A percentile compares a stretch with the other conserved stretches of the same genome.
These are phyloP conservation scores for Cercospora nicotianae DNA, from an alignment of 2,329 filamentous ascomycete genomes.

Conservation along the genomic window DNA sequence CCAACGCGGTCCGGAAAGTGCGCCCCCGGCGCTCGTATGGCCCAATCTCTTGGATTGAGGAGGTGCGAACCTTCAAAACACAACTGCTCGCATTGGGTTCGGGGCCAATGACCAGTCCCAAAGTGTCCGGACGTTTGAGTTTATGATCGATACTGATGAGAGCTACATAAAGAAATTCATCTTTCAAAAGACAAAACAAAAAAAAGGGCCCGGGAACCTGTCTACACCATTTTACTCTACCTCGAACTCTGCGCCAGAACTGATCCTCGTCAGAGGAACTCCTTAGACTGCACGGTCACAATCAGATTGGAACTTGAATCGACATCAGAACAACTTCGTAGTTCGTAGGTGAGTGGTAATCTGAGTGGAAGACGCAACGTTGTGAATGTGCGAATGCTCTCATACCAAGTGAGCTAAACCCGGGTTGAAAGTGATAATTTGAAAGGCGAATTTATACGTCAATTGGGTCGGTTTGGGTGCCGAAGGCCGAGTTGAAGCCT, in stretches of 20 bases:
- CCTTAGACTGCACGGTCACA: not conserved
- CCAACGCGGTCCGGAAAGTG: no score
- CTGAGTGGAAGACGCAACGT: not conserved
- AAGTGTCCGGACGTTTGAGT: no score
- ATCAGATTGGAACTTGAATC: not conserved
- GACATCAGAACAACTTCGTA: not conserved
- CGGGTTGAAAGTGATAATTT: not conserved
- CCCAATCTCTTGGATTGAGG: no score
- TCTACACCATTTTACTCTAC: not conserved
- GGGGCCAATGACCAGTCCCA: no score
- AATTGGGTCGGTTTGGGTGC: not conserved
- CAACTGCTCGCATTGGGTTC: no score
- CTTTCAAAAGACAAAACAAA: not conserved
- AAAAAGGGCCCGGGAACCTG: not conserved
- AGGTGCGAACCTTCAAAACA: no score
- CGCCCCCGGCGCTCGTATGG: no score
- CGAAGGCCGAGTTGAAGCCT: not conserved
- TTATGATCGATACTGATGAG: no score
- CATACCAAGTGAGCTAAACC: not conserved
- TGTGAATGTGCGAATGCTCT: not conserved
- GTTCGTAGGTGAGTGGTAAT: not conserved
- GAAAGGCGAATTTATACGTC: not conserved
- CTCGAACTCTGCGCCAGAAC: not conserved
- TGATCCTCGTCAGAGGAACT: not conserved
- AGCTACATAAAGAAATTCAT: no score